Evolutionary conservation across 345 rosid genomes (phyloP).

Genomic region (Hirschfeldia incana): DNA sequence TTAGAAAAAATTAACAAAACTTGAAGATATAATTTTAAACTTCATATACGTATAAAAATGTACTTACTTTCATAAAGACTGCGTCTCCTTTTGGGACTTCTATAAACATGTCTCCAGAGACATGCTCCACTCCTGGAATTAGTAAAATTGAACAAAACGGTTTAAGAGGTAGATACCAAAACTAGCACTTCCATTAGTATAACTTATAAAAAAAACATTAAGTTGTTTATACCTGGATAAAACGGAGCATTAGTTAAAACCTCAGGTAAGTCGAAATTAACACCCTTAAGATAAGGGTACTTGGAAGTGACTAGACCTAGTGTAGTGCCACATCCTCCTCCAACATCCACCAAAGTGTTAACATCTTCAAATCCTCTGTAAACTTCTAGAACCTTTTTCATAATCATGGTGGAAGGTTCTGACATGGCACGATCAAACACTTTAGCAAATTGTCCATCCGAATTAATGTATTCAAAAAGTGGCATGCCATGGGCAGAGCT

Average conservation of each 20-base stretch:
- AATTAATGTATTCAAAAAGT: constrained; percentile 44
- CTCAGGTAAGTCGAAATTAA: not conserved
- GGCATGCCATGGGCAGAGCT: constrained; percentile 53
- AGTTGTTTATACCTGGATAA: not conserved
- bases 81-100: constrained; percentile 45
- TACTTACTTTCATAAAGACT: constrained; percentile 71
- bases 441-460: not conserved
- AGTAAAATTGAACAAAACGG: not conserved
- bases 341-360: not conserved
- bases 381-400: not conserved
- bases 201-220: not conserved
- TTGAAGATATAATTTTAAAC: not conserved
- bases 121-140: constrained; percentile 62
- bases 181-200: not conserved
- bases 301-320: not conserved
- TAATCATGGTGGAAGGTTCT: not conserved
- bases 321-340: not conserved
- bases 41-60: not conserved
- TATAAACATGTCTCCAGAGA: constrained; percentile 79
- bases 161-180: not conserved
- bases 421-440: not conserved
- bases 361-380: not conserved
- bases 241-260: not conserved
- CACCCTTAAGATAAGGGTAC: not conserved
- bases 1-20: not conserved